A percentile compares a stretch with the other conserved stretches of the same genome.
phyloP scores from a whole-genome alignment of 75 land plant species.

The Selaginella moellendorffii region DNA sequence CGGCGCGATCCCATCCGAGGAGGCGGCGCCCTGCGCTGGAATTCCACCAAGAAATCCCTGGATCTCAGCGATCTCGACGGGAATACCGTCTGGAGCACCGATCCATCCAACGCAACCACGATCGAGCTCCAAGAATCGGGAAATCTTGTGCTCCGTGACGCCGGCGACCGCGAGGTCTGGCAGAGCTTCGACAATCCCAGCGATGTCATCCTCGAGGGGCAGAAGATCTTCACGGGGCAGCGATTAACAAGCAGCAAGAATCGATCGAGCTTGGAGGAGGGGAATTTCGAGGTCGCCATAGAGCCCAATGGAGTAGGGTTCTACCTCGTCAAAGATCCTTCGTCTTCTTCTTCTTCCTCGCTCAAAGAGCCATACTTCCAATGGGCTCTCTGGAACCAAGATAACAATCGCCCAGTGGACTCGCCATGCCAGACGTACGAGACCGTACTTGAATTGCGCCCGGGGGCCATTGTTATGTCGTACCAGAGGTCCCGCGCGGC shows the following conservation, averaged over 20 bases:
- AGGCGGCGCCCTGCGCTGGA: no score
- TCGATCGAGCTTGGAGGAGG: not conserved
- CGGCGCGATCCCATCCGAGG: not conserved
- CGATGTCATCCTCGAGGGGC: not conserved
- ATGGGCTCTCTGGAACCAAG: not conserved
- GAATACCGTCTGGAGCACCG: no score
- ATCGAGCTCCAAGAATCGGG: not conserved
- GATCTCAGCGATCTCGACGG: no score
- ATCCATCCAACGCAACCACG: no score
- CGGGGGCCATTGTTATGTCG: not conserved
- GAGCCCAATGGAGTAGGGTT: not conserved
- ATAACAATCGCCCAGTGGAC: not conserved
- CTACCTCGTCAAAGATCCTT: no score
- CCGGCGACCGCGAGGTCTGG: not conserved
- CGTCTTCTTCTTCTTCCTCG: no score
- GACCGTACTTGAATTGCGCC: not conserved
- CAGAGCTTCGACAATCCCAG: slow-evolving; percentile 2
- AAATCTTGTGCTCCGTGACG: not conserved
- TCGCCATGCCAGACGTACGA: not conserved
- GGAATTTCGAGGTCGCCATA: not conserved
- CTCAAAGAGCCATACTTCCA: not conserved
- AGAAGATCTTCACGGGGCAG: not conserved
- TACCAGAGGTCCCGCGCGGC: not conserved
- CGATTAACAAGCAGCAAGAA: not conserved
- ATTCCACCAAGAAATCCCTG: no score